phyloP scores from a whole-genome alignment of 2,329 filamentous ascomycete genomes.

The Coleophoma cylindrospora region DNA sequence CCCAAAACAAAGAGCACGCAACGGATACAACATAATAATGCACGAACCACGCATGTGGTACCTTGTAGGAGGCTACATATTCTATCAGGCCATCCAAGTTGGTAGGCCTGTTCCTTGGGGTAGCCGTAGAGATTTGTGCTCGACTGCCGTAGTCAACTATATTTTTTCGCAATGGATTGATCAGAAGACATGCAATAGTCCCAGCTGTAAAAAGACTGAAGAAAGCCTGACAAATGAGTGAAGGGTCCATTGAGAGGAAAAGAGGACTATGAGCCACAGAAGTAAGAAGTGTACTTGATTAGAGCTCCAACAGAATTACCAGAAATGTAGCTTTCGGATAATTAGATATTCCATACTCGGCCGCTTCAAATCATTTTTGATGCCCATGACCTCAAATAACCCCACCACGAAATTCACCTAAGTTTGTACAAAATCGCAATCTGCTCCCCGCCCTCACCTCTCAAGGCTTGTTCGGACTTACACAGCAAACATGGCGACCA shows the following conservation, averaged over 20 bases:
- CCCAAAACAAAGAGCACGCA: slow-evolving; percentile 69
- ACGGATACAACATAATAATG: slow-evolving; percentile 81
- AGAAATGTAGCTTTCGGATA: too few species aligned
- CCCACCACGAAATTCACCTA: background rate
- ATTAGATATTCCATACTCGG: too few species aligned
- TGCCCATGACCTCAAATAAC: background rate
- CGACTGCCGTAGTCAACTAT: slow-evolving; percentile 27
- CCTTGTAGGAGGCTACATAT: slow-evolving; percentile 30
- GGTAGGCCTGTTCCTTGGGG: background rate
- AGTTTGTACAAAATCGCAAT: too few species aligned
- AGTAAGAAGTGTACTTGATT: too few species aligned
- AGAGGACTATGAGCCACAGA: background rate
- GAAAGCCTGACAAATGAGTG: slow-evolving; percentile 19
- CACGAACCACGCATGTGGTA: slow-evolving; percentile 85
- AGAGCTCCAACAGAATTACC: too few species aligned
- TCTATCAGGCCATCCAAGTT: slow-evolving; percentile 7
- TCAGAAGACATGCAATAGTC: slow-evolving; percentile 18
- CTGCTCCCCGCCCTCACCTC: too few species aligned
- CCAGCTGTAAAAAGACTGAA: slow-evolving; percentile 20
- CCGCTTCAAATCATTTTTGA: too few species aligned
- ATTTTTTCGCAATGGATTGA: slow-evolving; percentile 20
- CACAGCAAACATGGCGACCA: slow-evolving; percentile 75
- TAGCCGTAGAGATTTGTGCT: slow-evolving; percentile 4
- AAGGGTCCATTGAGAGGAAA: slow-evolving; percentile 16
- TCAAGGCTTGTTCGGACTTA: too few species aligned